phyloP scores from a whole-genome alignment of 83 land plant genomes.

The Picea abies region DNA sequence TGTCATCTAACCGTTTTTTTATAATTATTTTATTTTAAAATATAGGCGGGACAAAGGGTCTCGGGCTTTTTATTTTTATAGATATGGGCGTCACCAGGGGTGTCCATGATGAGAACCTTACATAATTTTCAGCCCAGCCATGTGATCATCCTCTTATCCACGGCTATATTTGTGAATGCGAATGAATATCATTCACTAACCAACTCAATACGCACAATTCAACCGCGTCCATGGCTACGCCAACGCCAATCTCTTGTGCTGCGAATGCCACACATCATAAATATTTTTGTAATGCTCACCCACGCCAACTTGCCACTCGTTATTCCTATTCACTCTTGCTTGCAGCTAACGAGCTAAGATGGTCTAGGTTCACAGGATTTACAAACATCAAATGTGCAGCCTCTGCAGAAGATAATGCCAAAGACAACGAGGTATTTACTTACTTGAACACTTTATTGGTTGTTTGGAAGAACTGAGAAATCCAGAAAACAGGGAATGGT shows the following conservation, averaged over 20 bases:
- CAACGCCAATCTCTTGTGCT: background rate
- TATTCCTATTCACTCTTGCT: background rate
- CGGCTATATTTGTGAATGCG: background rate
- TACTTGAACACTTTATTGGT: background rate
- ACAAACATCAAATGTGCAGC: background rate
- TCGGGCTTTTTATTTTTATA: too few relatives aligned
- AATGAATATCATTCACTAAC: too few relatives aligned
- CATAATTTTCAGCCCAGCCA: too few relatives aligned
- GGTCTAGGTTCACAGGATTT: background rate
- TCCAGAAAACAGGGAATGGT: background rate
- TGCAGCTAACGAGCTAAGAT: background rate
- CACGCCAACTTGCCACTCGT: background rate
- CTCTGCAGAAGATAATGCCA: conserved; percentile 1
- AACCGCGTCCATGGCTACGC: background rate
- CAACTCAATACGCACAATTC: background rate
- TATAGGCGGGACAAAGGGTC: too few relatives aligned
- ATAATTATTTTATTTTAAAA: too few relatives aligned
- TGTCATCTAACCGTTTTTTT: too few relatives aligned
- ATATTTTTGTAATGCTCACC: background rate
- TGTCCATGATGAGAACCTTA: too few relatives aligned
- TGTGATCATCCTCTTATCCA: background rate
- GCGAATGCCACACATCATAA: background rate
- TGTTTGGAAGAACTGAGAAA: background rate
- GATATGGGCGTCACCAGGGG: too few relatives aligned
- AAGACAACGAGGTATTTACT: conserved; percentile 7